These are phyloP conservation scores for Umbilicaria muhlenbergii DNA, from an alignment of 495 filamentous ascomycete species.

Conservation along the genomic window DNA sequence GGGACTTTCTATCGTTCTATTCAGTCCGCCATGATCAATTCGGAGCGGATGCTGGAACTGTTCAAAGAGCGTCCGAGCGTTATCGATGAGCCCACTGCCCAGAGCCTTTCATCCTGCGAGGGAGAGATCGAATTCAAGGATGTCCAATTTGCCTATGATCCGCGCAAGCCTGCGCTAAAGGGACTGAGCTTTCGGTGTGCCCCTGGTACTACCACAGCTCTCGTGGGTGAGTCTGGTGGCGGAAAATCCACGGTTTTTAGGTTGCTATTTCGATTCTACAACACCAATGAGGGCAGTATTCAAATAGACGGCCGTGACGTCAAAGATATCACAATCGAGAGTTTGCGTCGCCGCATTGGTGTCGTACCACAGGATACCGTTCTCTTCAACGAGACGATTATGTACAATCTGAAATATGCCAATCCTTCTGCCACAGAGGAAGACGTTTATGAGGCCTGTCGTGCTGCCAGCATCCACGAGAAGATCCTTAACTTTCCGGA, in stretches of 20 bases:
- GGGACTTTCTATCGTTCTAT: constrained; percentile 95
- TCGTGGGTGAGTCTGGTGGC: constrained; percentile 91
- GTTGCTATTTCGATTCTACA: constrained; percentile 90
- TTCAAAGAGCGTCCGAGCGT: constrained; percentile 94
- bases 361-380: constrained; percentile 96
- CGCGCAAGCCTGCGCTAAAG: constrained; percentile 69
- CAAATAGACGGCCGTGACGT: constrained; percentile 74
- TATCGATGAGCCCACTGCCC: constrained; percentile 44
- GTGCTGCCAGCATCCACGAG: constrained; percentile 88
- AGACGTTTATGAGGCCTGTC: constrained; percentile 76
- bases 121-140: constrained; percentile 75
- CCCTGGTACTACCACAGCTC: constrained; percentile 84
- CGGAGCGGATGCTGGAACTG: constrained; percentile 83
- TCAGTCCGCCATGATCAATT: constrained; percentile 92
- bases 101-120: constrained; percentile 44
- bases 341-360: constrained; percentile 76
- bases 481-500: constrained; percentile 91
- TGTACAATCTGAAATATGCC: constrained; percentile 95
- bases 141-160: constrained; percentile 83
- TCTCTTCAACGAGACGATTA: constrained; percentile 89
- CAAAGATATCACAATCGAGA: constrained; percentile 77
- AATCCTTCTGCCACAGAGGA: constrained; percentile 75
- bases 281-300: constrained; percentile 60
- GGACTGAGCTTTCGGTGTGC: constrained; percentile 66
- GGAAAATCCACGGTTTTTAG: constrained; percentile 98